Evolutionary conservation across 345 rosid species (phyloP), one percentile per base, ranked within the genome.

Genomic region (Brassica nigra): DNA sequence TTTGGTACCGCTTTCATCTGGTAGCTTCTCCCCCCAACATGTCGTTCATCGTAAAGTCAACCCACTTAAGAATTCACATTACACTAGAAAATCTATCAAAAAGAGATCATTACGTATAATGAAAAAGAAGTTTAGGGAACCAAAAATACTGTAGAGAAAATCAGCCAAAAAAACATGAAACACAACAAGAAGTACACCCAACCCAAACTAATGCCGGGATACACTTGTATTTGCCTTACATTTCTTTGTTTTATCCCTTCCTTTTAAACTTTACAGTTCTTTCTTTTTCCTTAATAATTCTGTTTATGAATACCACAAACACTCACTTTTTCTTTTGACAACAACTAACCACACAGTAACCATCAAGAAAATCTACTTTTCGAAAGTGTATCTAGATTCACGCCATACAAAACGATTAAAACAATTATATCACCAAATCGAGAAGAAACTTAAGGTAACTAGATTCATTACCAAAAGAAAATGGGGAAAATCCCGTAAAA

Each of bases 91-190:
- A 31, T 14, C 36, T 28, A n/a, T 63, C 65, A n/a, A 14, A 10
- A 23, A 23, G 27, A 14, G 33, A 54, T 66, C 55, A 52, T 28
- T 27, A 75, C 30, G 62, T 31, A 10, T 57, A 37, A 20, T 5
- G 29, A 61, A 28, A 61, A 27, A 61, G 34, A 23, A 9, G 64
- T 59, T 31, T 23, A 59, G 64, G 15, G 64, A 61, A 54, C 76
- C 15, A 55, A 64, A 55, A 30, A 42, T 39, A 16, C 66, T 33
- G 68, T n/a, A 37, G 10, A 11, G 30, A 47, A 66, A 72, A 66
- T 59, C 58, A 39, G 68, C 77, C 62, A 72, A 78, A 78, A 62
- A 62, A 72, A 72, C 82, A 66, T 58, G 73, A 72, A 72, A 27
- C 77, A 72, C 62, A 65, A 65, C 49, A 59, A 76, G 18, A 70